Evolutionary conservation across 345 rosid species (phyloP).

Genomic region (Nasturtium officinale): DNA sequence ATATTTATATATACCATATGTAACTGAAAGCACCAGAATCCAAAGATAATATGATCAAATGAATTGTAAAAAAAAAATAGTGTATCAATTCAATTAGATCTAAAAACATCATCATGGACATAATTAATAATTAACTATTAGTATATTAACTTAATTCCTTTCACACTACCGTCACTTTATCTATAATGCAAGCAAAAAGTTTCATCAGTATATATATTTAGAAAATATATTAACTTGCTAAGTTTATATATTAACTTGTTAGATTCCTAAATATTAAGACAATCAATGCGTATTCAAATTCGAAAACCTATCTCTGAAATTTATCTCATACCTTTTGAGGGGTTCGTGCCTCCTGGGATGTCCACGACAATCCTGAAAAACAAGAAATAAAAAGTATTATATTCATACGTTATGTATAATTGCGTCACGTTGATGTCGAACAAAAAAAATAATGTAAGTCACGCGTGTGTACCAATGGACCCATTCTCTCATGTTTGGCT

Average conservation of each 20-base stretch:
- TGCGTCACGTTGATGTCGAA: not conserved
- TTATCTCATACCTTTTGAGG: conserved; percentile 52
- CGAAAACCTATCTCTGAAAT: not conserved
- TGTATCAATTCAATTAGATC: conserved; percentile 9
- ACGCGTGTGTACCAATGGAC: conserved; percentile 69
- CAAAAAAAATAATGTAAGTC: not conserved
- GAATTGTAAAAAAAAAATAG: too few species aligned
- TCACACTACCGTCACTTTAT: conserved; percentile 18
- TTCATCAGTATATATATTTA: too few species aligned
- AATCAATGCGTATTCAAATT: not conserved
- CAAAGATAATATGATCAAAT: conserved; percentile 24
- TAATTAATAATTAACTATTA: not conserved
- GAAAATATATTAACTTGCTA: too few species aligned
- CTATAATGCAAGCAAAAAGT: conserved; percentile 6
- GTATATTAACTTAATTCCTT: not conserved
- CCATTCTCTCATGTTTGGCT: conserved; percentile 87
- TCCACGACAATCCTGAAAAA: conserved; percentile 70
- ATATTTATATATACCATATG: not conserved
- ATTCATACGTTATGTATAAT: not conserved
- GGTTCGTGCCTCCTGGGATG: conserved; percentile 79
- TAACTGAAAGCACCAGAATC: conserved; percentile 26
- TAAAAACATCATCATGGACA: conserved; percentile 6
- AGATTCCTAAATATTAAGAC: not conserved
- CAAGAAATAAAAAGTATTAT: not conserved
- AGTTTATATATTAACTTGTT: not conserved